Evolutionary conservation across 192 early-diverging fungal species (phyloP), one percentile per base, ranked within the genome.

Genomic region (Mortierella antarctica): DNA sequence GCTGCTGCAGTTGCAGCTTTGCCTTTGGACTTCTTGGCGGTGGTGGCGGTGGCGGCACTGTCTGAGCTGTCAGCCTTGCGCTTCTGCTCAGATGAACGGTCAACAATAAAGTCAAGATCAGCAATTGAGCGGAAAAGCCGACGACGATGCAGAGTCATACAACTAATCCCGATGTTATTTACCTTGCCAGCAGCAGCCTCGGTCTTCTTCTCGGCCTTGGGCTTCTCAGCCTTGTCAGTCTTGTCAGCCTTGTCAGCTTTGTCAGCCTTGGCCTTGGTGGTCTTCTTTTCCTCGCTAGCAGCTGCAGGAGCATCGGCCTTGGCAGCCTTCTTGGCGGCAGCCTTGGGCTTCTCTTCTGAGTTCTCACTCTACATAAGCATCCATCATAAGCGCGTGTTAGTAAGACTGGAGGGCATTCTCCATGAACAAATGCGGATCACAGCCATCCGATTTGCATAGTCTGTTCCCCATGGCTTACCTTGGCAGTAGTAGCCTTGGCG

Each of bases 281-380:
- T 55, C 47, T 73, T 31, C 31, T 31, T 31, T 3, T 31, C 31
- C 31, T 3, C 31, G 31, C 31, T 52, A 62, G 62, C 62, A 39
- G 40, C 73, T 41, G 66, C 74, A 17, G 60, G 47, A 60, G 67
- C 63, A n/a, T 70, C 67, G 8, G 61, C 50, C 68, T 78, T 78
- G 57, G 64, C 70, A 55, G 75, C 50, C 77, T 80, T 80, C 77
- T 79, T 79, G 52, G 67, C 23, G 14, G 69, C 48, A 31, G 67
- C 64, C 64, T 79, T 70, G 61, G 74, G 74, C 74, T 76, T 76
- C 47, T 61, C 67, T 68, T 69, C 74, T 56, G 66, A 31, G 66
- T 44, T 74, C 72, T 74, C 72, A 21, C 54, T 57, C 72, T 74
- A 73, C 7, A 49, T 17, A n/a, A 57, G 2, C 23, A 40, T 4